Evolutionary conservation across 1,284 basidiomycete genomes (phyloP).

Genomic region (Cutaneotrichosporon sp.): DNA sequence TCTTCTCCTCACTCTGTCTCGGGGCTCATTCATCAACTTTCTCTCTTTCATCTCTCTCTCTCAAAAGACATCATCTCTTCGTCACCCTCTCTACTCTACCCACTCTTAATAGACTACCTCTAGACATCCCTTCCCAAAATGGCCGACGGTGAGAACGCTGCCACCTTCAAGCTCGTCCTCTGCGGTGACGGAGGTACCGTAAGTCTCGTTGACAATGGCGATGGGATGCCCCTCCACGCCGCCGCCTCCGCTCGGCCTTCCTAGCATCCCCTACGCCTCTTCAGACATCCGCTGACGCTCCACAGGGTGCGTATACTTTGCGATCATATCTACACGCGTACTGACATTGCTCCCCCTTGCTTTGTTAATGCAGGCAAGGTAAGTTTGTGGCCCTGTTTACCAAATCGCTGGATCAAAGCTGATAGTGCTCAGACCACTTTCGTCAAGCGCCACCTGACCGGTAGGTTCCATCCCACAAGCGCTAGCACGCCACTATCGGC

Average conservation of each 20-base stretch:
- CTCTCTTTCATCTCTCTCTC: neutral
- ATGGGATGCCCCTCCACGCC: neutral
- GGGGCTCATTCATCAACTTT: no score
- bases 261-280: neutral
- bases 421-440: conserved; percentile 69
- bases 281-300: conserved; percentile 5
- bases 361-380: conserved; percentile 26
- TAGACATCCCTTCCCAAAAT: conserved; percentile 30
- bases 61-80: conserved; percentile 1
- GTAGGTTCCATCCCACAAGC: conserved; percentile 39
- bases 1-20: no score
- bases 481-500: neutral
- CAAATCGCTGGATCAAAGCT: conserved; percentile 9
- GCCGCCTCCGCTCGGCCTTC: no score
- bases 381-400: neutral
- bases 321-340: neutral
- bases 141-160: conserved; percentile 54
- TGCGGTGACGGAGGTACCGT: conserved; percentile 98
- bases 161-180: conserved; percentile 95
- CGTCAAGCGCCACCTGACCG: conserved; percentile 99
- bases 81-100: neutral
- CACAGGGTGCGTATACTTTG: conserved; percentile 18
- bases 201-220: conserved; percentile 42
- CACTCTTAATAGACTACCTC: conserved; percentile 3
- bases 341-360: conserved; percentile 9